phyloP scores from a whole-genome alignment of 768 basidiomycete species.

The Pleurotus giganteus region DNA sequence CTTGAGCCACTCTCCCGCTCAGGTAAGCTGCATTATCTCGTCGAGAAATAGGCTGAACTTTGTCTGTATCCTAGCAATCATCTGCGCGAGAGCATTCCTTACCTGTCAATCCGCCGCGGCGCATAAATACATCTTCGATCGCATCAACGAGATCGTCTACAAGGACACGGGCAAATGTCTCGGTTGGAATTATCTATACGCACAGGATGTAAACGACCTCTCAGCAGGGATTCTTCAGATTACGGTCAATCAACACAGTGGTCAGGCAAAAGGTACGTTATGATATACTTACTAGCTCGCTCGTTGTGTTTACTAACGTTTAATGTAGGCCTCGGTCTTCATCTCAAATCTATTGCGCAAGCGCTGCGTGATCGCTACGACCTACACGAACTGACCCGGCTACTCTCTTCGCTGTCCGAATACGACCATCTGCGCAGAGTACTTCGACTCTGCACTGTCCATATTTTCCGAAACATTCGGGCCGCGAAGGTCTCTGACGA shows the following conservation, averaged over 20 bases:
- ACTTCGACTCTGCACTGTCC: no score
- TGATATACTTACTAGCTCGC: background rate
- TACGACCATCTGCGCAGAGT: no score
- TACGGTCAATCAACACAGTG: constrained; percentile 20
- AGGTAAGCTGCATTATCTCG: constrained; percentile 13
- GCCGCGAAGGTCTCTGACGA: no score
- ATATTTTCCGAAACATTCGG: no score
- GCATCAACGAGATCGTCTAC: constrained; percentile 19
- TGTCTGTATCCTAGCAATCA: constrained; percentile 15
- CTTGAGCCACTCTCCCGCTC: constrained; percentile 17
- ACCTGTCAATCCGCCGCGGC: constrained; percentile 19
- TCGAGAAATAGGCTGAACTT: background rate
- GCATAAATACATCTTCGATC: constrained; percentile 17
- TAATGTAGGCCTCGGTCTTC: no score
- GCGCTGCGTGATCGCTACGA: no score
- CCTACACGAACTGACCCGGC: no score
- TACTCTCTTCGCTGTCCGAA: no score
- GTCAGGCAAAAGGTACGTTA: constrained; percentile 20
- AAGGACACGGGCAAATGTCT: constrained; percentile 19
- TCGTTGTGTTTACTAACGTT: no score
- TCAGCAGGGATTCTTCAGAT: constrained; percentile 18
- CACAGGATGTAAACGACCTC: constrained; percentile 3
- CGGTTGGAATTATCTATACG: constrained; percentile 22
- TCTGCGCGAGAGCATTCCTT: constrained; percentile 17
- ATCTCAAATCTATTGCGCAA: no score